Conservation (phyloP, 2,329 filamentous ascomycete species). For the Colletotrichum aenigma region DNA sequence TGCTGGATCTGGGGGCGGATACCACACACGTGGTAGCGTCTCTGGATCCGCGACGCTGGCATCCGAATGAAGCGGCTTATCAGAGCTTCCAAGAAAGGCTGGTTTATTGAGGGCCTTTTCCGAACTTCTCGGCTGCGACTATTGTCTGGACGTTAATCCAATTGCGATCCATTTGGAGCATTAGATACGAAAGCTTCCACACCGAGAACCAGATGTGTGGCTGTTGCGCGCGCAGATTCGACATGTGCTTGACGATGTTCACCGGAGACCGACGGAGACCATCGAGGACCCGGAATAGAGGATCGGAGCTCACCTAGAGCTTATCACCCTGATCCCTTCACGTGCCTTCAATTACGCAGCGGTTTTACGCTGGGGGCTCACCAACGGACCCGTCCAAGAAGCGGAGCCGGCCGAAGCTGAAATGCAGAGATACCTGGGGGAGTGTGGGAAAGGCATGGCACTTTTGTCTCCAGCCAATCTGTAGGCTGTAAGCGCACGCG, state of each 20-base stretch:
- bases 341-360: background rate
- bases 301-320: slow-evolving; percentile 2
- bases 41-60: background rate
- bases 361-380: background rate
- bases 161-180: background rate
- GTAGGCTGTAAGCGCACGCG: background rate
- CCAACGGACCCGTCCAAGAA: background rate
- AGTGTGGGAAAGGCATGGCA: background rate
- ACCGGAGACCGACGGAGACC: background rate
- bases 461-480: slow-evolving; percentile 5
- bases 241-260: background rate
- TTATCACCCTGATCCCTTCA: slow-evolving; percentile 2
- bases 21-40: slow-evolving; percentile 1
- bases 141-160: background rate
- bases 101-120: background rate
- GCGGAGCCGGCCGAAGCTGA: slow-evolving; percentile 20
- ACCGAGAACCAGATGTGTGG: background rate
- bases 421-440: background rate
- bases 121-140: background rate
- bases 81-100: background rate
- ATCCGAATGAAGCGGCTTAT: background rate
- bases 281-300: background rate
- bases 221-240: background rate
- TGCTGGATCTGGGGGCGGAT: slow-evolving; percentile 13
- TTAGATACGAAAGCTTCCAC: background rate